These are phyloP conservation scores for Populus euphratica DNA, from an alignment of 345 rosid genomes.

Conservation along the genomic window DNA sequence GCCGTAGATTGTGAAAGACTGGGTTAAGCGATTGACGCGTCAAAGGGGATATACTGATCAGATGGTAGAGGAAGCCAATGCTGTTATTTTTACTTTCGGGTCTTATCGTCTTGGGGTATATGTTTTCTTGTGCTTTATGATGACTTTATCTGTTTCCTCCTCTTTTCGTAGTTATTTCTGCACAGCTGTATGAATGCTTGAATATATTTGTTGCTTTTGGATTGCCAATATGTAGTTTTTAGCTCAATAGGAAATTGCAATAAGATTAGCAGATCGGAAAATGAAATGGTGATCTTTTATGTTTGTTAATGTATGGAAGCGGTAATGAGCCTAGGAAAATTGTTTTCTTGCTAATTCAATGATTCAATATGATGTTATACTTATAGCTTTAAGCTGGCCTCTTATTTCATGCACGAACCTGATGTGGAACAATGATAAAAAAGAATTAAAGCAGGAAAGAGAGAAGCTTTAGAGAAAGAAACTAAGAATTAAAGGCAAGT, in stretches of 20 bases:
- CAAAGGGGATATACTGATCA: slow-evolving; percentile 51
- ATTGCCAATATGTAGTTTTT: not conserved
- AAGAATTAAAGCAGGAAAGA: too few relatives aligned
- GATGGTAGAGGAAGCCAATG: slow-evolving; percentile 90
- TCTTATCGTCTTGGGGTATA: slow-evolving; percentile 80
- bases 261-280: not conserved
- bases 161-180: not conserved
- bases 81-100: slow-evolving; percentile 84
- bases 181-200: not conserved
- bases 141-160: too few relatives aligned
- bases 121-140: not conserved
- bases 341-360: not conserved
- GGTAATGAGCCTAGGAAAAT: not conserved
- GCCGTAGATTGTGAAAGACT: slow-evolving; percentile 26
- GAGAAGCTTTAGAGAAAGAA: too few relatives aligned
- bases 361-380: too few relatives aligned
- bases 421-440: too few relatives aligned
- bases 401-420: too few relatives aligned
- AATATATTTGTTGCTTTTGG: not conserved
- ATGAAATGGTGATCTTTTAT: not conserved
- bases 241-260: not conserved
- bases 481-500: too few relatives aligned
- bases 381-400: too few relatives aligned
- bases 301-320: not conserved
- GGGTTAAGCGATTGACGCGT: slow-evolving; percentile 30